phyloP scores from a whole-genome alignment of 164 flowering plant species.

The Vitis rotundifolia region DNA sequence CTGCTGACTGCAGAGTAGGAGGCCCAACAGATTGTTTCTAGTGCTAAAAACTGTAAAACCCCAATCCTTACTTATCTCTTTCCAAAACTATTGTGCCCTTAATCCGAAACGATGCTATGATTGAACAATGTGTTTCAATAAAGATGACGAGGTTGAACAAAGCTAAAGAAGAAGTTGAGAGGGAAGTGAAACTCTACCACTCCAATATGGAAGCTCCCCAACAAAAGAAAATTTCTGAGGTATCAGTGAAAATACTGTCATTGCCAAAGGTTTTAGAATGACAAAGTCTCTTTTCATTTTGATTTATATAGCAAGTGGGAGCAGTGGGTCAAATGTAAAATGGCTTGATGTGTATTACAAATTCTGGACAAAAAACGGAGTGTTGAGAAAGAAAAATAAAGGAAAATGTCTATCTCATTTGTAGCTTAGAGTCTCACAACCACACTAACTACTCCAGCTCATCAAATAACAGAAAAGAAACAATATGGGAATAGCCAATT shows the following conservation, averaged over 20 bases:
- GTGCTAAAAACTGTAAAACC: conserved; percentile 51
- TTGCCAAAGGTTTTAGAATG: neutral
- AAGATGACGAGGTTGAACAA: conserved; percentile 57
- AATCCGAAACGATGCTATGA: neutral
- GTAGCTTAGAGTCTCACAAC: too few species aligned
- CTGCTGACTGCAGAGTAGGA: conserved; percentile 68
- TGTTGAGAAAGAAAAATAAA: too few species aligned
- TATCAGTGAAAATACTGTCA: conserved; percentile 2
- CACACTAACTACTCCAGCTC: too few species aligned
- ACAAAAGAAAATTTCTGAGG: conserved; percentile 50
- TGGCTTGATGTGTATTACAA: conserved; percentile 38
- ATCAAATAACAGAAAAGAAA: too few species aligned
- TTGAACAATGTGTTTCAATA: conserved; percentile 19
- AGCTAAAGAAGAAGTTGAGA: conserved; percentile 76
- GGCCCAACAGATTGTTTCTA: conserved; percentile 55
- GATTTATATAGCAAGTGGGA: conserved; percentile 38
- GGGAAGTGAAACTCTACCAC: conserved; percentile 41
- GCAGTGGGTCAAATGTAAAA: conserved; percentile 43
- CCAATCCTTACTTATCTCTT: too few species aligned
- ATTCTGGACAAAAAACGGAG: too few species aligned
- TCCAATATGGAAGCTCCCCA: conserved; percentile 54
- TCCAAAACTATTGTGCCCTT: too few species aligned
- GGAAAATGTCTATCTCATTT: too few species aligned
- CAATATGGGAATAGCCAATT: too few species aligned
- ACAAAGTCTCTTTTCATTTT: neutral